These are phyloP conservation scores for Phytophthora ramorum DNA, from an alignment of 352 stramenopile genomes.

Conservation along the genomic window DNA sequence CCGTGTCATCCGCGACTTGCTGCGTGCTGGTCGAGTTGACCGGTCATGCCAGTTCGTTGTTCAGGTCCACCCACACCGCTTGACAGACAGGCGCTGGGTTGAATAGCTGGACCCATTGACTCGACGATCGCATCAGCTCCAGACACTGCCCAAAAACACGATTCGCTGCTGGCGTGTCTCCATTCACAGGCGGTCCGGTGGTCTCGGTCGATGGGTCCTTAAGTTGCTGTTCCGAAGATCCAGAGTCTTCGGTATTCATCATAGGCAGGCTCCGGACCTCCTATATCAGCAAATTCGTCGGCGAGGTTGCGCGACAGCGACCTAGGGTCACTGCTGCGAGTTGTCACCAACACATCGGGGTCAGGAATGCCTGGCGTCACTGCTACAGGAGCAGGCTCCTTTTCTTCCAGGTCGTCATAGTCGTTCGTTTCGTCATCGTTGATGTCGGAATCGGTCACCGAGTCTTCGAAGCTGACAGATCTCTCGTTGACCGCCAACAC, in stretches of 20 bases:
- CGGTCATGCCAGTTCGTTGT: neutral
- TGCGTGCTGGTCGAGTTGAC: conserved; percentile 1
- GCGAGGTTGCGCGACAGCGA: conserved; percentile 6
- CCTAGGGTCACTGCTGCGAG: neutral
- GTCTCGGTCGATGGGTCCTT: neutral
- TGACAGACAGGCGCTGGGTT: neutral
- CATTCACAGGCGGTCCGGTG: neutral
- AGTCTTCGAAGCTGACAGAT: neutral
- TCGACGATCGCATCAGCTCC: neutral
- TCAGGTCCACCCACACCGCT: neutral
- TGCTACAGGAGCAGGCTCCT: neutral
- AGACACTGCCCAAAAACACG: neutral
- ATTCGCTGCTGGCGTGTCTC: neutral
- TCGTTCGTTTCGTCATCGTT: neutral
- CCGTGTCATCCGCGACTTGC: conserved; percentile 3
- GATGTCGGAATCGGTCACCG: neutral
- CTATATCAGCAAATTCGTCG: neutral
- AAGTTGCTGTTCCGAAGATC: neutral
- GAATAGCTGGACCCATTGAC: conserved; percentile 1
- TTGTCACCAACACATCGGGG: neutral
- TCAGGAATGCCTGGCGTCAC: neutral
- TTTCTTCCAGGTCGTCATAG: conserved; percentile 4
- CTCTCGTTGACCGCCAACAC: neutral
- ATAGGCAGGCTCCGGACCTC: neutral
- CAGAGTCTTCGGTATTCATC: neutral